Conservation (phyloP, 2,329 filamentous ascomycete species). For the Eurotiales sp. region DNA sequence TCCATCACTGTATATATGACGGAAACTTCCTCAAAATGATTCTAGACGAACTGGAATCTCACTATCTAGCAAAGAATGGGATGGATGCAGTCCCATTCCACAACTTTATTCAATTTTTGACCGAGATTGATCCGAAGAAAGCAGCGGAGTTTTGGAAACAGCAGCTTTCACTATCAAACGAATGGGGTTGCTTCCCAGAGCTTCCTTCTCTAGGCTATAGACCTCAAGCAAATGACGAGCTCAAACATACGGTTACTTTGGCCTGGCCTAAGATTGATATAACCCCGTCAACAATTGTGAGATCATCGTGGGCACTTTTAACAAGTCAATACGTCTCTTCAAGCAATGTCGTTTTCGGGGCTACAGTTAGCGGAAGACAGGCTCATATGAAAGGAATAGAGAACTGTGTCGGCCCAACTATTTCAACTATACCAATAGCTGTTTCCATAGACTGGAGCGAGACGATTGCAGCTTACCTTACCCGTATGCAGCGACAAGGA, state of each 20-base stretch:
- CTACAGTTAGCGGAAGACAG: constrained; percentile 4
- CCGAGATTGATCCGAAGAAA: neutral
- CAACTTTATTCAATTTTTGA: neutral
- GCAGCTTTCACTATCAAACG: neutral
- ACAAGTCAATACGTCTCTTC: constrained; percentile 1
- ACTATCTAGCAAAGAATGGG: neutral
- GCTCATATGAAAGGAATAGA: neutral
- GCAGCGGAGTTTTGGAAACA: constrained; percentile 4
- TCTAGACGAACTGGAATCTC: constrained; percentile 9
- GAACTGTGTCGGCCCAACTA: constrained; percentile 19
- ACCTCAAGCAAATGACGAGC: neutral
- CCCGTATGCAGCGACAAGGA: constrained; percentile 50
- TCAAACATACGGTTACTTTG: constrained; percentile 2
- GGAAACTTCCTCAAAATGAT: constrained; percentile 12
- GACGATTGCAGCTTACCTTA: constrained; percentile 46
- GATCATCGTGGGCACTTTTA: constrained; percentile 10
- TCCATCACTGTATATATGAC: constrained; percentile 13
- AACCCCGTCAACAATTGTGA: constrained; percentile 15
- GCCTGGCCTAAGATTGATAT: constrained; percentile 9
- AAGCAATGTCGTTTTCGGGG: constrained; percentile 7
- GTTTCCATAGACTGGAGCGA: constrained; percentile 27
- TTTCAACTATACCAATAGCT: constrained; percentile 37
- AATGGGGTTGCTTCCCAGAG: neutral
- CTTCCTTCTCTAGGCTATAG: neutral
- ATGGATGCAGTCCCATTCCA: neutral